Percentiles rank a stretch among this genome's conserved stretches.
Conservation (phyloP, 768 basidiomycete species). For the Agaricus subrufescens region DNA sequence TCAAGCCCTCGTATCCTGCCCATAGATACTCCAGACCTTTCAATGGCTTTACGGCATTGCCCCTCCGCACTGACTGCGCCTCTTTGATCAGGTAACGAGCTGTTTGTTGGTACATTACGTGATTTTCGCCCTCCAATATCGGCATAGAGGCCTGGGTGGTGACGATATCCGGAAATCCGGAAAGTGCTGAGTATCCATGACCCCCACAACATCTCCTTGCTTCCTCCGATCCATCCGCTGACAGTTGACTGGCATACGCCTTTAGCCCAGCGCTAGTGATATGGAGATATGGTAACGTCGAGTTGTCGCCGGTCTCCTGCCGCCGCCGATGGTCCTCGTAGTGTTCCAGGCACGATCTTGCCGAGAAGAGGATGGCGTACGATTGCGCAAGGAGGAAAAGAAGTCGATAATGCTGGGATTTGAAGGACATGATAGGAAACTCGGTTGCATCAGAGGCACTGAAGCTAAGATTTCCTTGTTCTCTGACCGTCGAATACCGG, state of each 20-base stretch:
- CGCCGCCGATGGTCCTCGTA: conserved; percentile 13
- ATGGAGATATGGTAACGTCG: conserved; percentile 13
- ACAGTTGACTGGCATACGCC: conserved; percentile 17
- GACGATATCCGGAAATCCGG: conserved; percentile 18
- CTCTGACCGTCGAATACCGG: conserved; percentile 21
- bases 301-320: conserved; percentile 10
- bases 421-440: conserved; percentile 17
- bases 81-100: conserved; percentile 21
- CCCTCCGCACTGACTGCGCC: background rate
- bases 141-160: conserved; percentile 14
- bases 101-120: conserved; percentile 24
- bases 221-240: conserved; percentile 21
- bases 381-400: conserved; percentile 15
- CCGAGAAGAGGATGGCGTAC: conserved; percentile 18
- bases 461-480: conserved; percentile 20
- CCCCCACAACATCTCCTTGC: conserved; percentile 22
- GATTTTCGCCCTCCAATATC: conserved; percentile 23
- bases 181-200: conserved; percentile 19
- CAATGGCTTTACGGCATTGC: background rate
- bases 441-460: conserved; percentile 8
- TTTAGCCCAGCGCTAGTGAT: conserved; percentile 18
- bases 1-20: background rate
- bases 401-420: conserved; percentile 19
- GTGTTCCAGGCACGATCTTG: conserved; percentile 8
- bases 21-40: background rate